These are phyloP conservation scores for Gossypium anomalum DNA, from an alignment of 345 rosid genomes.

Conservation along the genomic window DNA sequence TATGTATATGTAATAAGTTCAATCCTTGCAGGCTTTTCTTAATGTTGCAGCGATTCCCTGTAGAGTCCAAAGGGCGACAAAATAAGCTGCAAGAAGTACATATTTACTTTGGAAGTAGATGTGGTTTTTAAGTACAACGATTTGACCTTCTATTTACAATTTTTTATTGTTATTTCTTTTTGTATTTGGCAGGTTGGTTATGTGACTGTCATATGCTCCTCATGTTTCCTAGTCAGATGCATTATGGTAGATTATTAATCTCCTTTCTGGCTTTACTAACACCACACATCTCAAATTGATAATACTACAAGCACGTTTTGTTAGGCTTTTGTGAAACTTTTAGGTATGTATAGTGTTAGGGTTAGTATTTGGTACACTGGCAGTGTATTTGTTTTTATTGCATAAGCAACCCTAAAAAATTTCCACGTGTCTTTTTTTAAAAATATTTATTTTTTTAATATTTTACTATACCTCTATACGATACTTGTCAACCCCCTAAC, in stretches of 20 bases:
- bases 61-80: slow-evolving; percentile 86
- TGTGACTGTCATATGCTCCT: slow-evolving; percentile 81
- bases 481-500: too few relatives aligned
- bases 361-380: too few relatives aligned
- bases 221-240: slow-evolving; percentile 85
- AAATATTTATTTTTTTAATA: too few relatives aligned
- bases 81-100: slow-evolving; percentile 89
- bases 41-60: slow-evolving; percentile 91
- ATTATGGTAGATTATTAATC: slow-evolving; percentile 57
- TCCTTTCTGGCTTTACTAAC: not conserved
- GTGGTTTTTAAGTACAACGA: not conserved
- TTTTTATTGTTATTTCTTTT: slow-evolving; percentile 11
- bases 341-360: not conserved
- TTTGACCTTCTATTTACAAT: not conserved
- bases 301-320: not conserved
- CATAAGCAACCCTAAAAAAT: too few relatives aligned
- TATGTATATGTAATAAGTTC: not conserved
- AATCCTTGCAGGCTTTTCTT: slow-evolving; percentile 66
- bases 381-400: too few relatives aligned
- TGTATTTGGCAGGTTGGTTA: slow-evolving; percentile 73
- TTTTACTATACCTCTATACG: too few relatives aligned
- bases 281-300: not conserved
- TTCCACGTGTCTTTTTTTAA: too few relatives aligned
- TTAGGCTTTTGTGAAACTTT: not conserved
- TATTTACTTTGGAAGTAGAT: slow-evolving; percentile 14